Base-by-base conservation (phyloP, 1,139 yeast genomes). In the Geotrichum phurueaensis region DNA sequence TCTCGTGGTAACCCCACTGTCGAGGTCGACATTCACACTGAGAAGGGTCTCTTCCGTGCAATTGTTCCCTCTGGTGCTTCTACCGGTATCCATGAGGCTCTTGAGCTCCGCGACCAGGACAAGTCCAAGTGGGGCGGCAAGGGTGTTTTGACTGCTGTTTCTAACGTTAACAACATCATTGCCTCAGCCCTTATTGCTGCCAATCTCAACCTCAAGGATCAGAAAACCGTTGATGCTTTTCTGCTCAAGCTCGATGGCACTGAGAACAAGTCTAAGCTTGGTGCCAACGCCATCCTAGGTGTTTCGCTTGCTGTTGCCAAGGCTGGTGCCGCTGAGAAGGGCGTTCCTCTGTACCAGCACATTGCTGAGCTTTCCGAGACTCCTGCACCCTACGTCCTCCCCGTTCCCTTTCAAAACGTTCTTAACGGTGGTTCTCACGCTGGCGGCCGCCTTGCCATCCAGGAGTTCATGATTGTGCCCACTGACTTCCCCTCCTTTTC, bases 381-480 rank as follows among this genome's bases (percentile, higher is more conserved):
- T 67, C 81, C 85, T 73, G 75, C 81, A 73, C 90, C 92, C 76
- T 89, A 76, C 76, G 96, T 89, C 63, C 80, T 89, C 75, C 96
- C 96, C 78, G 96, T 91, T 78, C 96, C 97, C 70, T 89, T 90
- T 90, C 94, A 89, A 82, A 92, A 92, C 81, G 97, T 92, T 69
- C 84, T 92, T 78, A 92, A 92, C 85, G 97, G 98, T 83, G 97
- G 98, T 79, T 87, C 96, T 75, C 98, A 92, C 82, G 97, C 98
- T 74, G 98, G 97, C 81, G 98, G 98, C 82, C 88, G 92, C 75
- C 83, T 92, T 70, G 97, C 97, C 72, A 86, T 92, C 86, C 98
- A 92, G 83, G 98, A 92, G 83, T 92, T 92, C 83, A 91, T 92
- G 97, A 89, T 92, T 80, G 96, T 89, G 68, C 97, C 98, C 79